Evolutionary conservation across 371 early-diverging fungal species (phyloP).

Genomic region (Zopfochytrium polystomum): DNA sequence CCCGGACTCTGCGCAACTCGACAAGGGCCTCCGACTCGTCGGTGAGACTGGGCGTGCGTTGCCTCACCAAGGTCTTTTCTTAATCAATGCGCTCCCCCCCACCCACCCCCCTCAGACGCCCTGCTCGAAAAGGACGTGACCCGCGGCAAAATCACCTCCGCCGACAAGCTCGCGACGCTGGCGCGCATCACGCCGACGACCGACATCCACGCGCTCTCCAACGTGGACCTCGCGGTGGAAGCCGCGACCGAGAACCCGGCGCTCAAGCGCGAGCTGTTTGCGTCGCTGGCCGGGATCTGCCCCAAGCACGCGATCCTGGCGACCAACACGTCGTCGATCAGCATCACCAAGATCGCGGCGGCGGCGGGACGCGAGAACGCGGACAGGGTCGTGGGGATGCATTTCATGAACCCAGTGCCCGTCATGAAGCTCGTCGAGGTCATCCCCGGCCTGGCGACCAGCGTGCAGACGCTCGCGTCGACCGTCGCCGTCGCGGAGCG

Average conservation of each 20-base stretch:
- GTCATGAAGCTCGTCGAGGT: slow-evolving; percentile 98
- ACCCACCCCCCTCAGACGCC: slow-evolving; percentile 53
- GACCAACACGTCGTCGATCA: slow-evolving; percentile 92
- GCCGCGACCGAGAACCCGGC: slow-evolving; percentile 91
- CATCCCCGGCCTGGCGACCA: slow-evolving; percentile 90
- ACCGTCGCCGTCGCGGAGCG: slow-evolving; percentile 74
- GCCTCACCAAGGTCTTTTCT: slow-evolving; percentile 2
- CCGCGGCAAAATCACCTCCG: slow-evolving; percentile 81
- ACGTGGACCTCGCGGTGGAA: slow-evolving; percentile 87
- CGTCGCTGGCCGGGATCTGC: slow-evolving; percentile 67
- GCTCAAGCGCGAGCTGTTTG: slow-evolving; percentile 82
- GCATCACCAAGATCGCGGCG: slow-evolving; percentile 94
- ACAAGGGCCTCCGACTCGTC: slow-evolving; percentile 77
- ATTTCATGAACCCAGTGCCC: slow-evolving; percentile 75
- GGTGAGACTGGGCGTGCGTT: slow-evolving; percentile 46
- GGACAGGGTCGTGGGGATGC: slow-evolving; percentile 52
- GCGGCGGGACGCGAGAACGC: slow-evolving; percentile 72
- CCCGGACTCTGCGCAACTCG: slow-evolving; percentile 73
- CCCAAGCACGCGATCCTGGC: slow-evolving; percentile 81
- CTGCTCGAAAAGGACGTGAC: slow-evolving; percentile 85
- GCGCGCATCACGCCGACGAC: slow-evolving; percentile 65
- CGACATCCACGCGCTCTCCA: slow-evolving; percentile 53
- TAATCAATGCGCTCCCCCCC: background rate
- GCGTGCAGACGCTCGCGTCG: slow-evolving; percentile 59
- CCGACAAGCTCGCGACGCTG: slow-evolving; percentile 65